Evolutionary conservation across 805 yeast genomes (phyloP), one percentile per base, ranked within the genome.

Genomic region (Deakozyma indianensis): DNA sequence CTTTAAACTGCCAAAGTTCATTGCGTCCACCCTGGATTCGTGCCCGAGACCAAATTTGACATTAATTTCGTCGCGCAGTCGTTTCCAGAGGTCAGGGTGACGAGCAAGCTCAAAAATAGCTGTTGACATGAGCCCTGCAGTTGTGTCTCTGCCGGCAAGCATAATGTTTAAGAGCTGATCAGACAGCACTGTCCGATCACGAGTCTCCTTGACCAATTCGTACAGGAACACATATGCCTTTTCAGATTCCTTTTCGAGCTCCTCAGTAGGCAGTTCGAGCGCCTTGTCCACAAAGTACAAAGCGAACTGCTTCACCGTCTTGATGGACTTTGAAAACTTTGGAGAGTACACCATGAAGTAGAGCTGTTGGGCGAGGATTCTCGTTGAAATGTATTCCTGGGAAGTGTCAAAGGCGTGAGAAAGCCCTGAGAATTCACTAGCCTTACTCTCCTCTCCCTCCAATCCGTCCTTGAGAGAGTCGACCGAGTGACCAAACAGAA

Each of bases 81-180:
- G 56, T 21, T 48, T 42, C 47, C 50, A 60, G 18, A 56, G 54
- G 5, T 53, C 47, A 28, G 56, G 55, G 53, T 71, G 57, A 46
- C 70, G 61, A 11, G 73, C 67, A 45, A 73, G 62, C 53, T 71
- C 70, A 50, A 59, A 70, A 43, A 71, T 60, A 21, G 66, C 54
- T 55, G 66, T 70, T n/a, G 74, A 65, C 46, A 73, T 64, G 28
- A 70, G 58, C 3, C 71, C 68, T 7, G 78, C 77, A 14, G 78
- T 73, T 41, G 78, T 73, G 52, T 74, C 78, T 53, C 78, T 64
- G 24, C 77, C 77, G 16, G 78, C 78, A 21, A 73, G 56, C 47
- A 73, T 62, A 46, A 74, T 67, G 53, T 71, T 73, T 56, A 73
- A 61, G 35, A 71, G 62, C 57, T 74, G 77, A 54, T 71, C 75